Evolutionary conservation across 1,284 basidiomycete species (phyloP), one percentile per base, ranked within the genome.

Genomic region (Sanghuangporus baumii): DNA sequence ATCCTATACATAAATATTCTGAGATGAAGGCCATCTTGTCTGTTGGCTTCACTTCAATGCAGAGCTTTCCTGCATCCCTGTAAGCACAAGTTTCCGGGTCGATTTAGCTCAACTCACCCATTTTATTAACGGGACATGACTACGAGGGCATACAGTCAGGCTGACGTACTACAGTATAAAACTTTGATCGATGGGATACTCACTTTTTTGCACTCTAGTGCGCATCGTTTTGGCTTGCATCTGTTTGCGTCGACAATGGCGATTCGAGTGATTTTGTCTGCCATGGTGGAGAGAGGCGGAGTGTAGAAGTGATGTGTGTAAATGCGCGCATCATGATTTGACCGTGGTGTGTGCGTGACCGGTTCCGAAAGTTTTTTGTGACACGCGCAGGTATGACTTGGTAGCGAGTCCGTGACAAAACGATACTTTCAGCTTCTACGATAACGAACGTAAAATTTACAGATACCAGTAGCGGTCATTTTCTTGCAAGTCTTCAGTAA

Each of bases 1-100:
- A 98, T 71, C 94, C 94, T 67, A 96, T 96, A 74, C 94, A 96
- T 61, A 98, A 79, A 74, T 96, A 94, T 76, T 98, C 95, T 36
- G 96, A 98, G 76, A 98, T 90, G 83, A 95, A 97, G 2, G 96
- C 91, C 76, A 97, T 97, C 81, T 96, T 96, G 79, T 96, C 93
- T 14, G 88, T 83, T 14, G 94, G 76, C 73, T 93, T 94, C 68
- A 98, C 96, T 78, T 98, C 96, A 71, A 98, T 98, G 82, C 96
- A 98, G 34, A 98, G 81, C 78, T 97, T 97, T 50, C 95, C 93
- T 94, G 64, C 37, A 62, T 31, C 6, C 60, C 18, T 23, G 57
- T 55, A 37, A 31, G 3, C 64, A 14, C 34, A 55, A 26, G 20
- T 18, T 38, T 55, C 57, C 31, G 59, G 18, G 6, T 14, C 4